Evolutionary conservation across 768 basidiomycete genomes (phyloP).

Genomic region (Auricularia cornea): DNA sequence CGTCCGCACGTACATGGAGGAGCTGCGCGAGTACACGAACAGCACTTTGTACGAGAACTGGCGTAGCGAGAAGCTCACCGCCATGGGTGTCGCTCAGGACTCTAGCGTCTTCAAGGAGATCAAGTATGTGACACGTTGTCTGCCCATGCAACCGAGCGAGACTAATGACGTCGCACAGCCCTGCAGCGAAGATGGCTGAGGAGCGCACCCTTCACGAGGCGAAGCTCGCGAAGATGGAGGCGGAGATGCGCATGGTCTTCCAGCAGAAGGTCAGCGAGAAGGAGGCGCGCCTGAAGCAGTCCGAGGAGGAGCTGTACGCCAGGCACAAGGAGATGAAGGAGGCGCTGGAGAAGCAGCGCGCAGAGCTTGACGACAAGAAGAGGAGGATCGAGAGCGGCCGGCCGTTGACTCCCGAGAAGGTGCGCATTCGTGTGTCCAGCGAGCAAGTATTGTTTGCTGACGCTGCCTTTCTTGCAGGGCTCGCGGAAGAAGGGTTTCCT

Average conservation of each 20-base stretch:
- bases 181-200: conserved; percentile 91
- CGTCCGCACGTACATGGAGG: conserved; percentile 98
- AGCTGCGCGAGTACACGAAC: conserved; percentile 94
- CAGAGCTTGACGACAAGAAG: conserved; percentile 98
- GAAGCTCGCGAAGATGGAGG: conserved; percentile 98
- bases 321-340: conserved; percentile 99
- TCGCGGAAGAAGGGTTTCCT: conserved; percentile 70
- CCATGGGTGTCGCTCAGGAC: conserved; percentile 98
- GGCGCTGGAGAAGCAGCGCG: conserved; percentile 90
- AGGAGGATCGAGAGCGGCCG: conserved; percentile 89
- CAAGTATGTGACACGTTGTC: conserved; percentile 57
- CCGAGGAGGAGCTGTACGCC: conserved; percentile 97
- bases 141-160: not conserved
- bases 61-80: conserved; percentile 90
- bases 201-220: conserved; percentile 94
- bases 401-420: conserved; percentile 92
- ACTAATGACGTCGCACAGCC: conserved; percentile 43
- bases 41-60: conserved; percentile 96
- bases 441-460: conserved; percentile 1
- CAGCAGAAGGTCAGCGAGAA: conserved; percentile 99
- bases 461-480: conserved; percentile 31
- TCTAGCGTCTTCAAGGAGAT: conserved; percentile 98
- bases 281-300: conserved; percentile 97
- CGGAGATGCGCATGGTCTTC: conserved; percentile 99
- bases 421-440: conserved; percentile 6